phyloP scores from a whole-genome alignment of 208 protist genomes.

The Trypanosomatidae sp. region DNA sequence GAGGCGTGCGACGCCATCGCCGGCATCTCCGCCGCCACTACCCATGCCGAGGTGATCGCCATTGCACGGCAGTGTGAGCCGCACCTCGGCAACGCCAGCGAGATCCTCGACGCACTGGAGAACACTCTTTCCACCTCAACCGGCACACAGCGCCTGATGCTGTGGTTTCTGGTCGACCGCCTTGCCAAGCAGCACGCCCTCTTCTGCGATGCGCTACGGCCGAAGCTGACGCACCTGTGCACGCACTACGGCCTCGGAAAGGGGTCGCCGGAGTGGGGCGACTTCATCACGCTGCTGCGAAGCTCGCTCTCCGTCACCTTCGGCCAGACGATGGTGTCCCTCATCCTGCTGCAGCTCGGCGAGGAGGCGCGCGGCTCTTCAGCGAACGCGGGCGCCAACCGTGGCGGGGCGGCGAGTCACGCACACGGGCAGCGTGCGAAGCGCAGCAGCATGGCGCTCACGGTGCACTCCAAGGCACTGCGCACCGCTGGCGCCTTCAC shows the following conservation, averaged over 20 bases:
- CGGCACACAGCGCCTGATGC: slow-evolving; percentile 47
- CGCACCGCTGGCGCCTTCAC: slow-evolving; percentile 66
- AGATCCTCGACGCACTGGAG: slow-evolving; percentile 76
- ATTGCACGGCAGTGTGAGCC: slow-evolving; percentile 67
- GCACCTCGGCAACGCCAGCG: slow-evolving; percentile 56
- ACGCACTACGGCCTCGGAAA: slow-evolving; percentile 38
- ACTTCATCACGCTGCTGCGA: slow-evolving; percentile 67
- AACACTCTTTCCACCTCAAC: slow-evolving; percentile 65
- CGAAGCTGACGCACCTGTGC: slow-evolving; percentile 55
- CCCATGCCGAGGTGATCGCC: slow-evolving; percentile 33
- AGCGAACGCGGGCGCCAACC: slow-evolving; percentile 1
- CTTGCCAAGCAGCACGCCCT: slow-evolving; percentile 82
- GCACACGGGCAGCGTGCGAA: slow-evolving; percentile 3
- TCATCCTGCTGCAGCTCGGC: slow-evolving; percentile 73
- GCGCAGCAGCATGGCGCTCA: slow-evolving; percentile 39
- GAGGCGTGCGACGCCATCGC: slow-evolving; percentile 78
- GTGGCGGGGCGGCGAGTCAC: background rate
- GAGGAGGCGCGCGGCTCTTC: too few relatives aligned
- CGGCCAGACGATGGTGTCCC: slow-evolving; percentile 67
- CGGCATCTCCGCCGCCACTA: slow-evolving; percentile 49
- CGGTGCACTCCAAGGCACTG: slow-evolving; percentile 63
- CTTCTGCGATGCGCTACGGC: slow-evolving; percentile 78
- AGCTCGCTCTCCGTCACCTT: slow-evolving; percentile 78
- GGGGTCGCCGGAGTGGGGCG: slow-evolving; percentile 44
- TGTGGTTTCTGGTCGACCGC: slow-evolving; percentile 88